Conservation (phyloP, 352 stramenopile genomes). For the Phytophthora rubi region DNA sequence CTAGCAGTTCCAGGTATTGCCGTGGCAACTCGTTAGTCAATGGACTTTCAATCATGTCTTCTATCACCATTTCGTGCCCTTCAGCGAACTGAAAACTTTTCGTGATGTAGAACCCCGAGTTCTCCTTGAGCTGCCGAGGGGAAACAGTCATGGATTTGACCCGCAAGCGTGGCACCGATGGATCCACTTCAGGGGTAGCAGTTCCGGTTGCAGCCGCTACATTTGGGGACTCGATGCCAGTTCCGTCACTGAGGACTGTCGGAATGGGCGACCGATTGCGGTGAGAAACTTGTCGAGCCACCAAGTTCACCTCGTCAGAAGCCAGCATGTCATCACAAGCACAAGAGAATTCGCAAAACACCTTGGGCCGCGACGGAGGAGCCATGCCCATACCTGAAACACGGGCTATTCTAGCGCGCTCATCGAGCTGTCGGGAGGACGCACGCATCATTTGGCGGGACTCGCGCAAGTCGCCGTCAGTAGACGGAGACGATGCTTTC, state of each 20-base stretch:
- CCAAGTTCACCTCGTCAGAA: slow-evolving; percentile 62
- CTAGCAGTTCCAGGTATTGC: slow-evolving; percentile 76
- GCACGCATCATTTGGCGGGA: slow-evolving; percentile 43
- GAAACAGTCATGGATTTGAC: slow-evolving; percentile 82
- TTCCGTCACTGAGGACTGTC: slow-evolving; percentile 41
- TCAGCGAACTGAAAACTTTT: slow-evolving; percentile 85
- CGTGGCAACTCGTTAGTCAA: slow-evolving; percentile 84
- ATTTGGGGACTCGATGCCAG: slow-evolving; percentile 36
- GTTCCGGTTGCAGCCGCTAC: slow-evolving; percentile 17
- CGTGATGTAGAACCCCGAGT: slow-evolving; percentile 76
- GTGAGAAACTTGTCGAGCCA: slow-evolving; percentile 63
- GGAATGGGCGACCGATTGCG: slow-evolving; percentile 40
- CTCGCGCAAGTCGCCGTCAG: slow-evolving; percentile 26
- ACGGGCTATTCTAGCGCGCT: slow-evolving; percentile 55
- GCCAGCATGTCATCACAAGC: slow-evolving; percentile 60
- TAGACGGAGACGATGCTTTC: slow-evolving; percentile 33
- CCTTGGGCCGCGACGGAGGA: slow-evolving; percentile 60
- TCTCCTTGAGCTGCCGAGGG: slow-evolving; percentile 75
- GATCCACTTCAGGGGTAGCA: slow-evolving; percentile 28
- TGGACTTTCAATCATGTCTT: slow-evolving; percentile 83
- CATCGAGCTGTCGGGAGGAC: slow-evolving; percentile 61
- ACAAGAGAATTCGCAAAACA: slow-evolving; percentile 87
- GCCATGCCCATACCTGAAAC: slow-evolving; percentile 69
- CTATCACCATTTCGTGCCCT: slow-evolving; percentile 77
- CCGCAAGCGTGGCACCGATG: slow-evolving; percentile 50